Conservation (phyloP, 345 rosid species). For the Ceriops tagal region DNA sequence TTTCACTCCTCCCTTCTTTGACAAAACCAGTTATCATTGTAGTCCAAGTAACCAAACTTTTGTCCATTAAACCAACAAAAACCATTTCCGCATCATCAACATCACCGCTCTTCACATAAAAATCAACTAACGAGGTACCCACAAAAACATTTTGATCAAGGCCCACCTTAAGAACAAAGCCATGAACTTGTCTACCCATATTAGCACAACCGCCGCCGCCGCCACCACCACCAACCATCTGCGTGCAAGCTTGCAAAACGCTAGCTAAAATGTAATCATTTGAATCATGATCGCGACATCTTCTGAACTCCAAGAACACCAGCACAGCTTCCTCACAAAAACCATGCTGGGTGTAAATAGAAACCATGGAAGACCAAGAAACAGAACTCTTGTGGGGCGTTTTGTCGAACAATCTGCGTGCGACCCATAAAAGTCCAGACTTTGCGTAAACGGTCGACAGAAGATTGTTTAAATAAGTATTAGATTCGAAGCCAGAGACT, state of each 20-base stretch:
- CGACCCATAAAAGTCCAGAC: slow-evolving; percentile 25
- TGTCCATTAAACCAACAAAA: slow-evolving; percentile 52
- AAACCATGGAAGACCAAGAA: slow-evolving; percentile 74
- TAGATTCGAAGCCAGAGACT: slow-evolving; percentile 37
- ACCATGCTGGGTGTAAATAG: slow-evolving; percentile 50
- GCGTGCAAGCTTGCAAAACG: slow-evolving; percentile 48
- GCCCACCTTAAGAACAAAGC: slow-evolving; percentile 50
- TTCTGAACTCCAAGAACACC: slow-evolving; percentile 44
- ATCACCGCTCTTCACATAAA: slow-evolving; percentile 45
- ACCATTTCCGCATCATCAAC: slow-evolving; percentile 54
- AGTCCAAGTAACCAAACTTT: slow-evolving; percentile 63
- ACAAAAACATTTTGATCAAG: slow-evolving; percentile 57
- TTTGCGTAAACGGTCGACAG: slow-evolving; percentile 32
- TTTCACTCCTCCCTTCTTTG: slow-evolving; percentile 50
- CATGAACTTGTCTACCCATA: slow-evolving; percentile 51
- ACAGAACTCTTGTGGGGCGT: slow-evolving; percentile 56
- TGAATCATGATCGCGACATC: slow-evolving; percentile 32
- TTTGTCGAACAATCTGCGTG: slow-evolving; percentile 50
- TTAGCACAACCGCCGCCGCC: neutral
- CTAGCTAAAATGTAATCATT: slow-evolving; percentile 70
- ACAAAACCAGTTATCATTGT: slow-evolving; percentile 59
- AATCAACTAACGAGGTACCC: slow-evolving; percentile 61
- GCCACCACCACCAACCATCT: slow-evolving; percentile 20
- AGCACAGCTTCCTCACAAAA: slow-evolving; percentile 39
- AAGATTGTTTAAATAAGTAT: slow-evolving; percentile 46